Conservation (phyloP, 1,284 basidiomycete species). For the Apiotrichum siamense region DNA sequence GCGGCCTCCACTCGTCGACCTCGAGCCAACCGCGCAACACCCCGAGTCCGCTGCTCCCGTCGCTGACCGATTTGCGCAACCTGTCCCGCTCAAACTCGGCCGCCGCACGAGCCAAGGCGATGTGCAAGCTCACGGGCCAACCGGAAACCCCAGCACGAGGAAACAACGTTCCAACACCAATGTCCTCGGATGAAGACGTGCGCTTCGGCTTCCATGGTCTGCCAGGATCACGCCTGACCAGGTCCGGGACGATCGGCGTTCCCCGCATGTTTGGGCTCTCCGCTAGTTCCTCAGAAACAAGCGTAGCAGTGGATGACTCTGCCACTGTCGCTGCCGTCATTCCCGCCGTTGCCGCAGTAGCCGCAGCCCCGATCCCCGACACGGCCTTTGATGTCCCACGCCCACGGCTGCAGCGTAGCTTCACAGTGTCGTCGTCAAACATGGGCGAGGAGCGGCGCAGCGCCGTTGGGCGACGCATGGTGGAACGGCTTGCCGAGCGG, state of each 20-base stretch:
- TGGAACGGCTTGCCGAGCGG: slow-evolving; percentile 40
- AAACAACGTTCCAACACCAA: slow-evolving; percentile 2
- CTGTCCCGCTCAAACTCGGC: slow-evolving; percentile 46
- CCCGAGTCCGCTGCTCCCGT: slow-evolving; percentile 38
- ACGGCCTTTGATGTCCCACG: slow-evolving; percentile 20
- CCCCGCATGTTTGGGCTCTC: slow-evolving; percentile 22
- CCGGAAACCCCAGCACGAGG: slow-evolving; percentile 8
- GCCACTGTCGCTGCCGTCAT: background rate
- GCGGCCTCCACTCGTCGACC: slow-evolving; percentile 7
- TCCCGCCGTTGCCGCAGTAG: no score
- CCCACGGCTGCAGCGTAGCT: slow-evolving; percentile 43
- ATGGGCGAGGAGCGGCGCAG: slow-evolving; percentile 47
- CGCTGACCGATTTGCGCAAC: slow-evolving; percentile 38
- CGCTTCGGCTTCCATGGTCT: slow-evolving; percentile 9
- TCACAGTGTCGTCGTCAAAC: slow-evolving; percentile 42
- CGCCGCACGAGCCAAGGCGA: slow-evolving; percentile 41
- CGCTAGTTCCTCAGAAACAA: background rate
- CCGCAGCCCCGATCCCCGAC: slow-evolving; percentile 12
- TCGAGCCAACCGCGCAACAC: slow-evolving; percentile 34
- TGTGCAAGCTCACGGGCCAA: slow-evolving; percentile 44
- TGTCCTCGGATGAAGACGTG: slow-evolving; percentile 21
- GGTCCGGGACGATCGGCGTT: slow-evolving; percentile 36
- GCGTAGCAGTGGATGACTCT: background rate
- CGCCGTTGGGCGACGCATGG: slow-evolving; percentile 47
- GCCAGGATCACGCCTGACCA: slow-evolving; percentile 13